Base-by-base conservation (phyloP, 2,329 filamentous ascomycete genomes). In the Colletotrichum nymphaeae region DNA sequence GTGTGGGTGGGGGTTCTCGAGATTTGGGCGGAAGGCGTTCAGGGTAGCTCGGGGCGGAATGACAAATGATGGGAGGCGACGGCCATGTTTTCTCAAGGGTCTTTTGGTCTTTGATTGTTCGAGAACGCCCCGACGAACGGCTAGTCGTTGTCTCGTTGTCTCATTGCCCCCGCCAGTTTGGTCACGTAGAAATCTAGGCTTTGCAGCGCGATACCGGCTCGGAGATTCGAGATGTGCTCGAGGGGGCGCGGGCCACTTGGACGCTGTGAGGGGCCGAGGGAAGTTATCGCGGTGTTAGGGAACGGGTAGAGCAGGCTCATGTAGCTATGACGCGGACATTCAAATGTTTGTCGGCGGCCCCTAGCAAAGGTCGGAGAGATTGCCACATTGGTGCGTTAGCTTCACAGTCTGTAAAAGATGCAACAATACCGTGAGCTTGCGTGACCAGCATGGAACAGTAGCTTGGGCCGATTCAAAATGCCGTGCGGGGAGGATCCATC, bases 341-440 rank as follows among this genome's bases (percentile, higher is more conserved):
- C 64, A 42, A 56, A 63, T 26, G 49, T 37, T 26, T 22, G 28
- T 22, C 12, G 62, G 28, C 35, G 57, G 63, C 22, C n/a, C 19
- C 58, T 53, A 68, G 57, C 64, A 63, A 24, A 37, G 11, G 22
- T 72, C 52, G 28, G 58, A 57, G 35, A 35, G 22, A 22, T 58
- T 63, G 35, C 64, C 69, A 53, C 64, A 35, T 32, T 37, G 46
- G 57, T 26, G 30, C 22, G 64, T 53, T 63, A 63, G 64, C 64
- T 30, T 68, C 64, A 63, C 69, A 72, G 64, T 72, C 28, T 7
- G 57, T 57, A 68, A 58, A 72, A 72, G 64, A 72, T 72, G 69
- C 69, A 72, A 72, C 69, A 68, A 9, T 62, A 68, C 69, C 57
- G 69, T 68, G 69, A 24, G 28, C 69, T 72, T 68, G 69, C 69